A percentile compares a stretch with the other conserved stretches of the same genome.
Conservation (phyloP, 106 monocot species). For the Dactylorhiza incarnata region DNA sequence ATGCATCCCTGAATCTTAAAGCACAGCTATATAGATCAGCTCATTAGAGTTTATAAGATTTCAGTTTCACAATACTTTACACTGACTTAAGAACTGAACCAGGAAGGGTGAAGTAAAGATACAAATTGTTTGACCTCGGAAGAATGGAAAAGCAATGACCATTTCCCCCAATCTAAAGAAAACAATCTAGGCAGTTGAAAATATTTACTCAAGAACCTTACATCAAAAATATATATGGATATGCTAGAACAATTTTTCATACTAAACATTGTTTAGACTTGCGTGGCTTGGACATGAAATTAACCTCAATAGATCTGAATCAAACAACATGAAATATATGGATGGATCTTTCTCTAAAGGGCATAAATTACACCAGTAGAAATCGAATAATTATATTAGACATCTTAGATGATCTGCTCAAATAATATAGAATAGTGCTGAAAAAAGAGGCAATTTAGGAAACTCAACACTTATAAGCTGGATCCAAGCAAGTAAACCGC, state of each 20-base stretch:
- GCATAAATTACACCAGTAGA: neutral
- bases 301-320: neutral
- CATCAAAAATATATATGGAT: neutral
- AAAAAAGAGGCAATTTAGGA: neutral
- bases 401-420: neutral
- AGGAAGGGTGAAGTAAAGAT: neutral
- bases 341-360: neutral
- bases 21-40: neutral
- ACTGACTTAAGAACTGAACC: neutral
- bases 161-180: neutral
- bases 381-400: neutral
- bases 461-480: neutral
- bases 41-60: neutral
- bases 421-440: neutral
- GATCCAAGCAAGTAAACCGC: neutral
- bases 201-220: neutral
- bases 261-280: neutral
- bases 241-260: neutral
- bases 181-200: neutral
- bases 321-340: neutral
- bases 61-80: neutral
- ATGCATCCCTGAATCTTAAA: neutral
- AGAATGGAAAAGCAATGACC: neutral
- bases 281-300: neutral
- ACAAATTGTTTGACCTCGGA: neutral